These are phyloP conservation scores for Porphyrellus sp. DNA, from an alignment of 1,284 basidiomycete species.

Conservation along the genomic window DNA sequence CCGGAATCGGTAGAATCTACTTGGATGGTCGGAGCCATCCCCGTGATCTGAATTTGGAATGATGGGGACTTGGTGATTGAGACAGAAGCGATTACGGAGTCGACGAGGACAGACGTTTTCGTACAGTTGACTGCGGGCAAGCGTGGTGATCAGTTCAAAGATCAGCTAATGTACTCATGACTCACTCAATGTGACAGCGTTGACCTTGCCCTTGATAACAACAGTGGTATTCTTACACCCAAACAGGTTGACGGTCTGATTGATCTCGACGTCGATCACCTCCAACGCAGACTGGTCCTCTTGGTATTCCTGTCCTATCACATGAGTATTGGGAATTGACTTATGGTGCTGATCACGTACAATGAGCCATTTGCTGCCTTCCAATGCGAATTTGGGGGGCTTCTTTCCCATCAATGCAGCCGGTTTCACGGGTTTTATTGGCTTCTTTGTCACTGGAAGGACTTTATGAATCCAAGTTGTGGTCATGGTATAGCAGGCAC, in stretches of 20 bases:
- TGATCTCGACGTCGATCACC: conserved; percentile 78
- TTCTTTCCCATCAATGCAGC: conserved; percentile 82
- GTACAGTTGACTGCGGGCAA: conserved; percentile 73
- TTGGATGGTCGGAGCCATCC: conserved; percentile 87
- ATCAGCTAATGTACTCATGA: conserved; percentile 9
- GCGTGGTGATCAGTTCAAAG: conserved; percentile 4
- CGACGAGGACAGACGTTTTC: conserved; percentile 87
- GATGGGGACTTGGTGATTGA: conserved; percentile 89
- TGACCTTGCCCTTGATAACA: conserved; percentile 90
- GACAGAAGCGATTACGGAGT: conserved; percentile 88
- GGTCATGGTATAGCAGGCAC: conserved; percentile 16
- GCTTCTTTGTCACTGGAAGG: conserved; percentile 51
- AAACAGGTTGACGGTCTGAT: conserved; percentile 87
- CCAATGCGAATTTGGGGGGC: conserved; percentile 85
- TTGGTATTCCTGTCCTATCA: conserved; percentile 75
- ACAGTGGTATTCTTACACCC: conserved; percentile 90
- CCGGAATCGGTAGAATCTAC: conserved; percentile 95
- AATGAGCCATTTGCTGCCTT: conserved; percentile 93
- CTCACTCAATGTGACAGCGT: conserved; percentile 87
- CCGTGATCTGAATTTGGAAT: conserved; percentile 91
- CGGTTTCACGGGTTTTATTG: conserved; percentile 79
- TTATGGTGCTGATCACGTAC: conserved; percentile 48
- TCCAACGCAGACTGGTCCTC: conserved; percentile 78
- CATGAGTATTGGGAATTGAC: conserved; percentile 4
- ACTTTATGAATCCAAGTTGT: background rate